These are phyloP conservation scores for Chlamydomonas reinhardtii DNA, from an alignment of 163 green algal species.

Conservation along the genomic window DNA sequence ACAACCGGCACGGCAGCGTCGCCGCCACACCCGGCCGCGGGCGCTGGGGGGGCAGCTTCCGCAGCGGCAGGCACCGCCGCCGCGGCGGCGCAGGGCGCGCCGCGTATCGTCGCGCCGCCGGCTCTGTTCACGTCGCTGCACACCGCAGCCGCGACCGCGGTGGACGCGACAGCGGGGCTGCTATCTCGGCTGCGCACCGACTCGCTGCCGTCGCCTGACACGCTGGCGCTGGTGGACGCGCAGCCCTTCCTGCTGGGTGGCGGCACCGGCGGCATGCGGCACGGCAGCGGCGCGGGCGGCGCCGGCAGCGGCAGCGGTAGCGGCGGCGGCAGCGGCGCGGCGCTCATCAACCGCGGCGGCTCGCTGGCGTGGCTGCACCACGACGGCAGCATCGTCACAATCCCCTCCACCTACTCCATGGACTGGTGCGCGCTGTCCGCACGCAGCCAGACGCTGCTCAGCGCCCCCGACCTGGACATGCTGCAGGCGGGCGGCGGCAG, in stretches of 20 bases:
- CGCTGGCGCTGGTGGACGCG: conserved; percentile 27
- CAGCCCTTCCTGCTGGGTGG: conserved; percentile 17
- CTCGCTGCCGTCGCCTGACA: conserved; percentile 20
- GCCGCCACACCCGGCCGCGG: conserved; percentile 1
- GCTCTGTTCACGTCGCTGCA: conserved; percentile 17
- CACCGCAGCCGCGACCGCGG: background rate
- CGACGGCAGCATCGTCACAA: conserved; percentile 1
- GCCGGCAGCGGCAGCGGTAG: background rate
- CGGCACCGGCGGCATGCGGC: background rate
- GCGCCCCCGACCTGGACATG: background rate
- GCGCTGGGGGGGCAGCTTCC: background rate
- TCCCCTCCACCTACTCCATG: conserved; percentile 37
- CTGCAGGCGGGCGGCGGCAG: background rate
- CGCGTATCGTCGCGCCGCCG: background rate
- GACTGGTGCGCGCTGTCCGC: conserved; percentile 35
- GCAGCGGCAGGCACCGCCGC: background rate
- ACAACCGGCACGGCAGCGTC: background rate
- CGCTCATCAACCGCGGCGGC: too few relatives aligned
- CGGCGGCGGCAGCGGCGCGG: background rate
- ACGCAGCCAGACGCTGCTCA: conserved; percentile 26
- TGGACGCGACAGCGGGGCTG: background rate
- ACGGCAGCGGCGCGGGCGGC: background rate
- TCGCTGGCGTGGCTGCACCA: background rate
- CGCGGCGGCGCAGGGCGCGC: background rate
- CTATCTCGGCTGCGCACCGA: conserved; percentile 31